A percentile compares a stretch with the other conserved stretches of the same genome.
These are phyloP conservation scores for Cladosporium colombiae DNA, from an alignment of 2,329 filamentous ascomycete genomes.

Conservation along the genomic window DNA sequence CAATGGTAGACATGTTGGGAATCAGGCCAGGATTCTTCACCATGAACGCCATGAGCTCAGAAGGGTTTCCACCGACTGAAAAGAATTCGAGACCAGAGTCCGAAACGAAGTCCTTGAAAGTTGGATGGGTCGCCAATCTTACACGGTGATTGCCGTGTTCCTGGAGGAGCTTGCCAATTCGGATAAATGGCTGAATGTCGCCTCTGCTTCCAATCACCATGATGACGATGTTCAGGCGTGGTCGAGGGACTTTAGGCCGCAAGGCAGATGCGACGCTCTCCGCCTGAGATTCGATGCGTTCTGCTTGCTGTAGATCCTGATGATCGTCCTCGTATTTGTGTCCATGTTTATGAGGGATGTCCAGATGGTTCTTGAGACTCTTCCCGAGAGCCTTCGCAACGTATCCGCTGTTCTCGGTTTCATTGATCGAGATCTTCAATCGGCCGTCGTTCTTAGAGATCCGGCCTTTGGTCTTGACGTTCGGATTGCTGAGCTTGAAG, in stretches of 20 bases:
- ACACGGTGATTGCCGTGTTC: slow-evolving; percentile 73
- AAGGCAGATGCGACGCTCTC: slow-evolving; percentile 32
- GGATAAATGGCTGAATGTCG: slow-evolving; percentile 78
- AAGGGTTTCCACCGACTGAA: slow-evolving; percentile 53
- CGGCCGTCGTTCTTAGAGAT: slow-evolving; percentile 69
- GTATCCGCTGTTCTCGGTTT: slow-evolving; percentile 69
- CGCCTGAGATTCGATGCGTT: slow-evolving; percentile 25
- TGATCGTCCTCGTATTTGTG: slow-evolving; percentile 26
- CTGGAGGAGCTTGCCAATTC: slow-evolving; percentile 70
- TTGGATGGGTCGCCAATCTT: slow-evolving; percentile 75
- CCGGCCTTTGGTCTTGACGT: slow-evolving; percentile 65
- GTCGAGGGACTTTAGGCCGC: slow-evolving; percentile 34
- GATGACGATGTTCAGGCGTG: slow-evolving; percentile 73
- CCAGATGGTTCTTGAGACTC: slow-evolving; percentile 59
- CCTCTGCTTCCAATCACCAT: slow-evolving; percentile 81
- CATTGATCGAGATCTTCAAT: slow-evolving; percentile 70
- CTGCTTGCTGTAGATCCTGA: slow-evolving; percentile 7
- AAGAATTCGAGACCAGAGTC: slow-evolving; percentile 67
- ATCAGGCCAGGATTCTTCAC: slow-evolving; percentile 85
- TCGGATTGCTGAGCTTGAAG: slow-evolving; percentile 64
- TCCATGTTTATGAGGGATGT: slow-evolving; percentile 34
- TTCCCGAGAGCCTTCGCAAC: slow-evolving; percentile 71
- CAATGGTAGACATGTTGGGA: slow-evolving; percentile 75
- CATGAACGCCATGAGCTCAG: slow-evolving; percentile 72
- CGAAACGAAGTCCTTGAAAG: slow-evolving; percentile 73